Evolutionary conservation across 352 stramenopile genomes (phyloP).

Genomic region (Phytophthora sp.): DNA sequence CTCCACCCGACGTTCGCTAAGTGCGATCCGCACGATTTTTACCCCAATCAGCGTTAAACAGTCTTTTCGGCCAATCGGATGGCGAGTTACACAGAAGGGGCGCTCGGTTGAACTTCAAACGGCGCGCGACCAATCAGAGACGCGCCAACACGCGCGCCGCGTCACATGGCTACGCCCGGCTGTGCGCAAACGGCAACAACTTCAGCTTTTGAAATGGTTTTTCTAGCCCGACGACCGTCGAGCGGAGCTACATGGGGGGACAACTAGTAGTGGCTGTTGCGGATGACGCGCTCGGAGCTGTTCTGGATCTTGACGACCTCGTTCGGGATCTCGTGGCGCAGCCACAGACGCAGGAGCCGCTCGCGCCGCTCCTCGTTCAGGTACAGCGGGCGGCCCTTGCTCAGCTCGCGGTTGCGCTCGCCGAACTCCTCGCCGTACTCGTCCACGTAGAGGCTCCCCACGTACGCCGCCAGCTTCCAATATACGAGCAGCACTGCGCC

Average conservation of each 20-base stretch:
- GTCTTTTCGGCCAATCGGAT: background rate
- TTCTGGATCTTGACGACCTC: slow-evolving; percentile 91
- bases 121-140: too few relatives aligned
- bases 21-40: slow-evolving; percentile 29
- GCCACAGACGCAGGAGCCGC: slow-evolving; percentile 76
- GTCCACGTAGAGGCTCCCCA: slow-evolving; percentile 86
- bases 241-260: background rate
- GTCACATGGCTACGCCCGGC: too few relatives aligned
- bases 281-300: slow-evolving; percentile 87
- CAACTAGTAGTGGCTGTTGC: slow-evolving; percentile 86
- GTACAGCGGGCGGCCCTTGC: slow-evolving; percentile 83
- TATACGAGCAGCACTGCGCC: slow-evolving; percentile 86
- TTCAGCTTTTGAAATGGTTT: too few relatives aligned
- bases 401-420: slow-evolving; percentile 81
- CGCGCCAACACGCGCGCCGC: too few relatives aligned
- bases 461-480: slow-evolving; percentile 86
- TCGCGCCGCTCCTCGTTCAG: slow-evolving; percentile 76
- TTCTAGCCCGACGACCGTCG: too few relatives aligned
- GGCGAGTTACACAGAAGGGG: background rate
- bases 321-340: slow-evolving; percentile 83
- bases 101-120: slow-evolving; percentile 12
- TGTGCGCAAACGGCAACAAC: slow-evolving; percentile 10
- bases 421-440: slow-evolving; percentile 90
- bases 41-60: slow-evolving; percentile 19
- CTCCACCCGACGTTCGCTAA: slow-evolving; percentile 37